Evolutionary conservation across 371 early-diverging fungal species (phyloP).

Genomic region (Dichotomocladium elegans): DNA sequence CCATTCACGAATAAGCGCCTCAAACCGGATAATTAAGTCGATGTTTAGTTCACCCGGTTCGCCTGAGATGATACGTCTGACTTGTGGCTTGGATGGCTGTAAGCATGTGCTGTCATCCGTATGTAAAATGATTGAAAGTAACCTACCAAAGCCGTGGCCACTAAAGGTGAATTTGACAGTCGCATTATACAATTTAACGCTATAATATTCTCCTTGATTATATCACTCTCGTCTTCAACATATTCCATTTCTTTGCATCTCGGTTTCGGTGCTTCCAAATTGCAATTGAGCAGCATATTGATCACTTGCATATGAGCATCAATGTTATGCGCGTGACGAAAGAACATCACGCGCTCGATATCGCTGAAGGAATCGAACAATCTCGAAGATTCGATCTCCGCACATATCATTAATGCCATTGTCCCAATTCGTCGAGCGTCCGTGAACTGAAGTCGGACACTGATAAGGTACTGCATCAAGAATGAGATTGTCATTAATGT

Average conservation of each 20-base stretch:
- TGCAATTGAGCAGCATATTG: not conserved
- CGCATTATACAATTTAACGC: not conserved
- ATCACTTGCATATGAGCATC: not conserved
- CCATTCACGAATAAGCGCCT: not conserved
- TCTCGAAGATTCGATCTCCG: not conserved
- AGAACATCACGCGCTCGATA: not conserved
- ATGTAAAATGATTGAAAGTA: not conserved
- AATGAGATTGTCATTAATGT: conserved; percentile 3
- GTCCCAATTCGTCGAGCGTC: conserved; percentile 5
- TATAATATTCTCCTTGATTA: not conserved
- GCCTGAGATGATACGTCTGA: not conserved
- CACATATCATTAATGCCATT: not conserved
- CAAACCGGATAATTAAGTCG: not conserved
- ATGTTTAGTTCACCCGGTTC: not conserved
- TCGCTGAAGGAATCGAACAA: not conserved
- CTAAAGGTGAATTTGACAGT: not conserved
- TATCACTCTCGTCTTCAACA: not conserved
- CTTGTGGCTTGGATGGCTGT: not conserved
- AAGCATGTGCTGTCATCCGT: not conserved
- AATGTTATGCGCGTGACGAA: not conserved
- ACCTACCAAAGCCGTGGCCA: not conserved
- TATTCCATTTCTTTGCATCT: not conserved
- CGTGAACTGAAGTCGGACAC: not conserved
- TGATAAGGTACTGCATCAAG: not conserved
- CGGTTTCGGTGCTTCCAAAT: not conserved